A percentile compares a stretch with the other conserved stretches of the same genome.
Evolutionary conservation across 306 rosid genomes (phyloP).

Genomic region (Cicer cuneatum): DNA sequence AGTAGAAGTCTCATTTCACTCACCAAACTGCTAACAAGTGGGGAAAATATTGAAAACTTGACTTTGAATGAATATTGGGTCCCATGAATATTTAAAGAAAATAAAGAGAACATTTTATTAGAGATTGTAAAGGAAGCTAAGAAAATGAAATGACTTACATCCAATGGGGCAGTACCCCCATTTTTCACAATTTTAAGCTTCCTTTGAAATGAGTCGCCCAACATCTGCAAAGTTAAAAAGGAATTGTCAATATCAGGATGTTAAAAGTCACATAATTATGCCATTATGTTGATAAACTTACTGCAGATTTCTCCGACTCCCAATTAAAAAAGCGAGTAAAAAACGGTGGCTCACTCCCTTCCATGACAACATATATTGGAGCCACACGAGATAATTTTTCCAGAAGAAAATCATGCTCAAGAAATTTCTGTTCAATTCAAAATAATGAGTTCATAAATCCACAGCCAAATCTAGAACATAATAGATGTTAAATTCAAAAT

Average conservation of each 20-base stretch:
- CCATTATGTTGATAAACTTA: conserved; percentile 52
- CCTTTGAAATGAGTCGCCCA: conserved; percentile 96
- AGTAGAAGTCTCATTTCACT: neutral
- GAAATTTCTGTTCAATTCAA: conserved; percentile 72
- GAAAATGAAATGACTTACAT: conserved; percentile 64
- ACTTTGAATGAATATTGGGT: conserved; percentile 15
- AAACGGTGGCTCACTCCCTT: conserved; percentile 96
- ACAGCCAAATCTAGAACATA: conserved; percentile 32
- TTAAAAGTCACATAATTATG: conserved; percentile 26
- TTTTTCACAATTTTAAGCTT: conserved; percentile 76
- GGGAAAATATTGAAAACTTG: conserved; percentile 15
- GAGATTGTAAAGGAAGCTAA: conserved; percentile 44
- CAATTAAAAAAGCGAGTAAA: conserved; percentile 92
- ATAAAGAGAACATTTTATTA: conserved; percentile 16
- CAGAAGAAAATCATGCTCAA: conserved; percentile 85
- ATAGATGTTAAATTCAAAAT: conserved; percentile 28
- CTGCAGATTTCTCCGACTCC: conserved; percentile 85
- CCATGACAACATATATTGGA: conserved; percentile 78
- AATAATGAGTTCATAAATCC: conserved; percentile 39
- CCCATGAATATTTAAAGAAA: neutral
- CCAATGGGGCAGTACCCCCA: conserved; percentile 64
- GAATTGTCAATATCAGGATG: conserved; percentile 38
- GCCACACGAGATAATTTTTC: conserved; percentile 78
- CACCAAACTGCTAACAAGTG: neutral
- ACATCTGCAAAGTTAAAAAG: conserved; percentile 65